Base-by-base conservation (phyloP, 768 basidiomycete species). In the Suillus weaverae region DNA sequence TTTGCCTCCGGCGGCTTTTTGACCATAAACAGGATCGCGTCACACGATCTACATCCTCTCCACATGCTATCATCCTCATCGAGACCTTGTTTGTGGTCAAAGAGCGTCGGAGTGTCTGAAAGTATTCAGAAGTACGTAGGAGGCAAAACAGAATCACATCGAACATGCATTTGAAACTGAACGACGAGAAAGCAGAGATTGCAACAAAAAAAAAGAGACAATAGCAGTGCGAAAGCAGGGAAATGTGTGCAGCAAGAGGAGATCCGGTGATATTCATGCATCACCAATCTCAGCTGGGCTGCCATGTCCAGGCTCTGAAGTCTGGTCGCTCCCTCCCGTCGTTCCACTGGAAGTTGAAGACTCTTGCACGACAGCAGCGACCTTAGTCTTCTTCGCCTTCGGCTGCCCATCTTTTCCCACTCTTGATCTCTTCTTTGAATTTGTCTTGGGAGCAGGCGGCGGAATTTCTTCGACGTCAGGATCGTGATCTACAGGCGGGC, bases 321-420 rank as follows among this genome's bases (percentile, higher is more conserved):
- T 56, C n/a, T 59, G 74, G 48, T 77, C 76, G 55, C 68, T 71
- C 59, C 70, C 73, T 66, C 66, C 71, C 30, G 62, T 65, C n/a
- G 74, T 65, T 38, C 68, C 74, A 50, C 71, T 72, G 38, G 73
- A 65, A 11, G 67, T 63, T 32, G 71, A 63, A n/a, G 66, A 70
- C 39, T 69, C 71, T 64, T 66, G 63, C 26, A 57, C 16, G 5
- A 30, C 36, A 5, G 32, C 26, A 26, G 35, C 18, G 1, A 61
- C 63, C 69, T 79, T 80, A 11, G 62, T 59, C 67, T 79, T 81
- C 71, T 77, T 80, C 35, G 66, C 26, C 61, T 75, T 78, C 8
- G 72, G 54, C 16, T 71, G 70, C 46, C 69, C 68, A 6, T 74
- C 72, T 61, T 77, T 80, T 48, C 70, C 71, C 6, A 66, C 66